Conservation (phyloP, 192 early-diverging fungal genomes). For the Kappamyces sp. region DNA sequence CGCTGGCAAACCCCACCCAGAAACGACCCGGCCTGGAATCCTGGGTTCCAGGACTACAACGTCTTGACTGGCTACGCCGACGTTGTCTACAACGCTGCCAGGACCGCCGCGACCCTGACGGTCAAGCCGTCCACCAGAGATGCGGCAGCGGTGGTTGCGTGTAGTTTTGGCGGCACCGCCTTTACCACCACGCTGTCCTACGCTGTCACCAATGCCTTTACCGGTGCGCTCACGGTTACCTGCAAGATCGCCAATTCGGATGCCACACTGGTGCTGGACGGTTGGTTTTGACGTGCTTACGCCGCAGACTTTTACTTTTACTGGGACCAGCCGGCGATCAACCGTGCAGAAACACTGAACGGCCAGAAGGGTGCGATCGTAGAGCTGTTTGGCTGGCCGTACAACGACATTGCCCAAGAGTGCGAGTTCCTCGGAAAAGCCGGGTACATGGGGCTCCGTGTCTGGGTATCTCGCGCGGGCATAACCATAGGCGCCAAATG, state of each 20-base stretch:
- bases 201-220: constrained; percentile 6
- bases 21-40: background rate
- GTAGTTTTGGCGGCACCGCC: constrained; percentile 13
- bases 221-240: background rate
- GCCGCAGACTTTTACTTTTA: background rate
- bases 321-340: background rate
- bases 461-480: too few relatives aligned
- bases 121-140: background rate
- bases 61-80: constrained; percentile 12
- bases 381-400: constrained; percentile 27
- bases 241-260: constrained; percentile 5
- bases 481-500: constrained; percentile 14
- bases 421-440: constrained; percentile 22
- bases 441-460: constrained; percentile 20
- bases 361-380: constrained; percentile 31
- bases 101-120: constrained; percentile 17
- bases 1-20: constrained; percentile 22
- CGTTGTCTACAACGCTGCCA: constrained; percentile 11
- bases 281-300: constrained; percentile 6
- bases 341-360: constrained; percentile 16
- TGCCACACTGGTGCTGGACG: background rate
- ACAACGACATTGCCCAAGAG: constrained; percentile 20
- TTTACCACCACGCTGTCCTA: background rate
- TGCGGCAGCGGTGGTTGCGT: background rate
- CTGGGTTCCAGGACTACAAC: constrained; percentile 12